Conservation (phyloP, 805 yeast species). For the Saccharomyces kudriavzevii region DNA sequence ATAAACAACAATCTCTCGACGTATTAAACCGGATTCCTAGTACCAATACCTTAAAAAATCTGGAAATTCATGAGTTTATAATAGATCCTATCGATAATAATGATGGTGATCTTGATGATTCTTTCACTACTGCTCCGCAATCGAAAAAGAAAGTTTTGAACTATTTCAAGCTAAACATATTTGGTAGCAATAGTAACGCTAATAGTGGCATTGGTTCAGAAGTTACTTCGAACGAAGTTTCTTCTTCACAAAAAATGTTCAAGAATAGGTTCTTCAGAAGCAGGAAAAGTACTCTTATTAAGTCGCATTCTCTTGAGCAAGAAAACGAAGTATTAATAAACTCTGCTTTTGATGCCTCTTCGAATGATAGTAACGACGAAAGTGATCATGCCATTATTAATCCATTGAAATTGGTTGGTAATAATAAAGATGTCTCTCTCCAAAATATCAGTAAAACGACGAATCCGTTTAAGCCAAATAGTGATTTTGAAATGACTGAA, state of each 20-base stretch:
- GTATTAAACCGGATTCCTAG: neutral
- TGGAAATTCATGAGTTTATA: neutral
- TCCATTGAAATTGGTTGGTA: neutral
- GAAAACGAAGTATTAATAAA: neutral
- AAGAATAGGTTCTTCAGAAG: slow-evolving; percentile 25
- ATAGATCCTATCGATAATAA: neutral
- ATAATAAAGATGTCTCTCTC: neutral
- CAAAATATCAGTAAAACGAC: neutral
- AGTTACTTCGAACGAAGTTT: neutral
- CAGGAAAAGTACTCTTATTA: slow-evolving; percentile 15
- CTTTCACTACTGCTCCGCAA: slow-evolving; percentile 1
- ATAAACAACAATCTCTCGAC: neutral
- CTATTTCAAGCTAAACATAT: slow-evolving; percentile 25
- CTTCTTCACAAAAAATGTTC: slow-evolving; percentile 10
- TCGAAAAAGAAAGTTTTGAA: slow-evolving; percentile 19
- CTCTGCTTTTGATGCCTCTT: neutral
- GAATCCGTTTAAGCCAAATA: neutral
- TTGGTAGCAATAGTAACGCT: slow-evolving; percentile 8
- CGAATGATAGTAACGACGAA: neutral
- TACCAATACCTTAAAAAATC: neutral
- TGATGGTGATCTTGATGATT: neutral
- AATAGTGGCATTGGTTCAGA: slow-evolving; percentile 1
- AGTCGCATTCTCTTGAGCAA: neutral
- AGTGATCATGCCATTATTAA: neutral
- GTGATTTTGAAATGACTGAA: neutral